Conservation (phyloP, 768 basidiomycete species). For the Tricholoma flavovirens region DNA sequence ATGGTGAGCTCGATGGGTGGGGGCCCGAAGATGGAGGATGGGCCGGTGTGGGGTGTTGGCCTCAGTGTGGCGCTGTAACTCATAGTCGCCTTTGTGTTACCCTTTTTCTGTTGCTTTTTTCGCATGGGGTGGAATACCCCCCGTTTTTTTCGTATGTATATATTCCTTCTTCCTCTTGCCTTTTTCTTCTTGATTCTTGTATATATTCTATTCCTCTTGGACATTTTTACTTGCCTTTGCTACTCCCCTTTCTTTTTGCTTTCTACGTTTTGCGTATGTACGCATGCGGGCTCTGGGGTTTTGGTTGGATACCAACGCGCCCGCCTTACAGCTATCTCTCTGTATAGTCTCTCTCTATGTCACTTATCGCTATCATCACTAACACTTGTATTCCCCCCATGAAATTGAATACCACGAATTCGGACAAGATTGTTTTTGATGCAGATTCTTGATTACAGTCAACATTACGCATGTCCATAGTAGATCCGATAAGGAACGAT, state of each 20-base stretch:
- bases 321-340: not conserved
- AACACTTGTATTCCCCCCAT: too few species aligned
- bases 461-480: too few species aligned
- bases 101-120: not conserved
- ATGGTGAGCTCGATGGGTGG: not conserved
- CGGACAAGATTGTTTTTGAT: too few species aligned
- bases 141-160: not conserved
- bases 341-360: not conserved
- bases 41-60: conserved; percentile 8
- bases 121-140: not conserved
- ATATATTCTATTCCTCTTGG: not conserved
- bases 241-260: not conserved
- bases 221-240: not conserved
- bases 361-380: not conserved
- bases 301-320: not conserved
- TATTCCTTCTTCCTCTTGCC: not conserved
- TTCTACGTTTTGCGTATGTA: too few species aligned
- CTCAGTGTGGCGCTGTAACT: conserved; percentile 1
- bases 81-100: too few species aligned
- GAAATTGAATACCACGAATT: too few species aligned
- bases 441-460: too few species aligned
- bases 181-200: not conserved
- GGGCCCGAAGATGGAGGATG: conserved; percentile 10
- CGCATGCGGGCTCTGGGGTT: not conserved
- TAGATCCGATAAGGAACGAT: too few species aligned